phyloP scores from a whole-genome alignment of 371 early-diverging fungal species.

The Mortierella sp. region DNA sequence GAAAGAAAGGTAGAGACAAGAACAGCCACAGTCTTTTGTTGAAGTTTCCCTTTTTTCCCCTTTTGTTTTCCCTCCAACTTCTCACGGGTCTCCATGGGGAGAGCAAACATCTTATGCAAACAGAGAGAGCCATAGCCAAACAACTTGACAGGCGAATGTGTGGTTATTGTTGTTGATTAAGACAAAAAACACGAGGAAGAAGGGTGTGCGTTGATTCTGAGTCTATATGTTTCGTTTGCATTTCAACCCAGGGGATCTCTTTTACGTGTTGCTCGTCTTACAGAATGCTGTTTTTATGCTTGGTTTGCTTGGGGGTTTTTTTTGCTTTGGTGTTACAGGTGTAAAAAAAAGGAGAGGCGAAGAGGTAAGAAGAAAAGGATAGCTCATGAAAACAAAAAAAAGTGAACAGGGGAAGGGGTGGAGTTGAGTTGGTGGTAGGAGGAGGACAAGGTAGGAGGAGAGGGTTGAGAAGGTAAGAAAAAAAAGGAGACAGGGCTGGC shows the following conservation, averaged over 20 bases:
- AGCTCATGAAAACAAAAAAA: background rate
- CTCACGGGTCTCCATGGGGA: constrained; percentile 8
- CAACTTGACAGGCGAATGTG: background rate
- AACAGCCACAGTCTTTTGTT: background rate
- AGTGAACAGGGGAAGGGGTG: background rate
- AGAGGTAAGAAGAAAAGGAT: background rate
- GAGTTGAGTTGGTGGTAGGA: background rate
- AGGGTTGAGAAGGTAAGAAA: background rate
- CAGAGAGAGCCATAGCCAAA: background rate
- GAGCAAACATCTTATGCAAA: background rate
- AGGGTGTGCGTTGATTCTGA: background rate
- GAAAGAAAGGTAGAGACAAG: background rate
- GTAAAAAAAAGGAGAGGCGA: background rate
- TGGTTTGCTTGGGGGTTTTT: background rate
- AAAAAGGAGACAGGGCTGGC: background rate
- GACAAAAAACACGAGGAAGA: too few relatives aligned
- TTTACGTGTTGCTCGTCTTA: background rate
- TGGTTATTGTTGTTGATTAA: background rate
- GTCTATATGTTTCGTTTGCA: background rate
- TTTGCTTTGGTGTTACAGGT: background rate
- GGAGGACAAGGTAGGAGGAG: background rate
- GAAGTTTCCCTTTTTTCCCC: background rate
- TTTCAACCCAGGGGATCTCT: background rate
- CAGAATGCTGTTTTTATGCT: background rate
- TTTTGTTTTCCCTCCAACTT: constrained; percentile 5